Evolutionary conservation across 306 rosid genomes (phyloP).

Genomic region (Myrica gale): DNA sequence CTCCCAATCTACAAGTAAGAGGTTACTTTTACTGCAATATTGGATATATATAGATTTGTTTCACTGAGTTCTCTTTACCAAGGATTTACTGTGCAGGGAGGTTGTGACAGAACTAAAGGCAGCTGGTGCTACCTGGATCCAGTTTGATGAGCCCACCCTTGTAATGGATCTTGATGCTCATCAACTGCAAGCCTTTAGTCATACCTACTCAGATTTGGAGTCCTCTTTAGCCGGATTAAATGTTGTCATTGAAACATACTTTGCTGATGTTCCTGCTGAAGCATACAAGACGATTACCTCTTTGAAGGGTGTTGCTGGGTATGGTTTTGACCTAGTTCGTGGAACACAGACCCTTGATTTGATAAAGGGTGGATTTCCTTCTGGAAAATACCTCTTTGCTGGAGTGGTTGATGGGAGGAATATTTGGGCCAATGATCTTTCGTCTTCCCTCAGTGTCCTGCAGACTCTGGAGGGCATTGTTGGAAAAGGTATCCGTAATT

Average conservation of each 20-base stretch:
- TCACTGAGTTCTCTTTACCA: conserved; percentile 3
- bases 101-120: conserved; percentile 74
- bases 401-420: conserved; percentile 92
- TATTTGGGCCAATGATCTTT: conserved; percentile 82
- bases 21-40: not conserved
- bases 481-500: conserved; percentile 58
- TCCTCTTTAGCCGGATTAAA: conserved; percentile 65
- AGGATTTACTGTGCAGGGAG: conserved; percentile 47
- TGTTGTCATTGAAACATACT: conserved; percentile 72
- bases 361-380: conserved; percentile 71
- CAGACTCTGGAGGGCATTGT: conserved; percentile 55
- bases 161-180: conserved; percentile 68
- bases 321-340: conserved; percentile 80
- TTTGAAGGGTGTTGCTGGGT: conserved; percentile 72
- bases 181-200: conserved; percentile 61
- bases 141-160: conserved; percentile 84
- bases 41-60: conserved; percentile 1
- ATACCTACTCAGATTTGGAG: conserved; percentile 62
- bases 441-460: conserved; percentile 55
- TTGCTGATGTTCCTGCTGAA: conserved; percentile 69
- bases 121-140: conserved; percentile 82
- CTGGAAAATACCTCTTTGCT: conserved; percentile 74
- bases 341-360: conserved; percentile 73
- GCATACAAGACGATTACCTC: conserved; percentile 68
- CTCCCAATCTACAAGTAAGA: conserved; percentile 73